Conservation (phyloP, 805 yeast species). For the Starmerella stigmatis region DNA sequence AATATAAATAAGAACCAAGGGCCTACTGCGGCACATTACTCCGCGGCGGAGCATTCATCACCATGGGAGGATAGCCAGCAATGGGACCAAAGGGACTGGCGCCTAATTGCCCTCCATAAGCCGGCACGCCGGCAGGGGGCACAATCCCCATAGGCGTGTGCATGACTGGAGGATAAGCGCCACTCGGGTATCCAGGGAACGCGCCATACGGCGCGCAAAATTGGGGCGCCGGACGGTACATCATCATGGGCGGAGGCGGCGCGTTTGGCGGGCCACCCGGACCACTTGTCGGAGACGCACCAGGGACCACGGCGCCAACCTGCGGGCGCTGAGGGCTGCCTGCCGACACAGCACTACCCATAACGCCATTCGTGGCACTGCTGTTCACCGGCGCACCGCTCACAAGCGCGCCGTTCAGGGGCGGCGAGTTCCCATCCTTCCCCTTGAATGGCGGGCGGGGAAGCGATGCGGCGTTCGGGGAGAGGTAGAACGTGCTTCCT, state of each 20-base stretch:
- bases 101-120: neutral
- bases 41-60: conserved; percentile 4
- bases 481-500: conserved; percentile 24
- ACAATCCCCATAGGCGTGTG: conserved; percentile 4
- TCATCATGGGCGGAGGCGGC: conserved; percentile 1
- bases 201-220: conserved; percentile 1
- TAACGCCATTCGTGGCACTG: too few relatives aligned
- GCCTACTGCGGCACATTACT: neutral
- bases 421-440: conserved; percentile 6
- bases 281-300: neutral
- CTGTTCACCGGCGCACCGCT: too few relatives aligned
- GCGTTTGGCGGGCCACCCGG: neutral
- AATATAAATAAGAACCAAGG: neutral
- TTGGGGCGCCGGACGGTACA: conserved; percentile 4
- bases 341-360: too few relatives aligned
- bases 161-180: conserved; percentile 3
- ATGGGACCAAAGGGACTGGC: neutral
- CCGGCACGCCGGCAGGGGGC: conserved; percentile 2
- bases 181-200: conserved; percentile 3
- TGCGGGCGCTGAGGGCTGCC: too few relatives aligned
- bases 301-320: neutral
- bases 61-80: conserved; percentile 2
- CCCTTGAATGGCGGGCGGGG: conserved; percentile 27
- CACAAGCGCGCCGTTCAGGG: neutral
- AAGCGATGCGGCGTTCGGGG: conserved; percentile 25